Base-by-base conservation (phyloP, 139 green algal species). In the Marvania coccoides region DNA sequence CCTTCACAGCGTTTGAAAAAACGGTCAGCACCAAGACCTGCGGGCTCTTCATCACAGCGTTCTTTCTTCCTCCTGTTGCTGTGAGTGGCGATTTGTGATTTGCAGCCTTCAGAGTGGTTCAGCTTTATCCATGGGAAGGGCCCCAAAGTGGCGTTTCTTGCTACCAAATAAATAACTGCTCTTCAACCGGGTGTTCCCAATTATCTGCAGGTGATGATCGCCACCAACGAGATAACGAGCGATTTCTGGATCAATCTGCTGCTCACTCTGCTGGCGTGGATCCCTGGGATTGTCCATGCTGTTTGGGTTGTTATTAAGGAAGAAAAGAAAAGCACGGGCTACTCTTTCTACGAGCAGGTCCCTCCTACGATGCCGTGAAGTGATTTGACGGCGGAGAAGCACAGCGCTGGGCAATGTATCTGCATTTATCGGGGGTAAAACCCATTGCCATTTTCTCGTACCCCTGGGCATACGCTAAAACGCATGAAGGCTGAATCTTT, bases 231-330 rank as follows among this genome's bases (percentile, higher is more conserved):
- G 6, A 9, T 63, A 35, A n/a, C 23, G 7, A 47, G 35, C 36
- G 26, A 63, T 26, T 63, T 63, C 1, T 63, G 55, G 55, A 15
- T 63, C 15, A 63, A 63, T 51, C 15, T 63, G 35, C 55, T 63
- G 36, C 36, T 63, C 7, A 63, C 55, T 19, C 35, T 63, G 35
- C 36, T 63, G 55, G 55, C 55, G 24, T 63, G 55, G 55, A 51
- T 63, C 7, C 55, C 55, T 30, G 55, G 55, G 36, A 7, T 51
- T 51, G 1, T 63, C 15, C 55, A 63, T 51, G 55, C 55, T 9
- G 13, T 45, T 7, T 63, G 55, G 55, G 55, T 63, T n/a, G 1
- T 63, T n/a, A n/a, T n/a, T n/a, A n/a, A n/a, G n/a, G n/a, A n/a
- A n/a, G n/a, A n/a, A n/a, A n/a, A n/a, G n/a, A n/a, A n/a, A n/a